phyloP scores from a whole-genome alignment of 345 rosid species.

The Capsella bursapastoris region DNA sequence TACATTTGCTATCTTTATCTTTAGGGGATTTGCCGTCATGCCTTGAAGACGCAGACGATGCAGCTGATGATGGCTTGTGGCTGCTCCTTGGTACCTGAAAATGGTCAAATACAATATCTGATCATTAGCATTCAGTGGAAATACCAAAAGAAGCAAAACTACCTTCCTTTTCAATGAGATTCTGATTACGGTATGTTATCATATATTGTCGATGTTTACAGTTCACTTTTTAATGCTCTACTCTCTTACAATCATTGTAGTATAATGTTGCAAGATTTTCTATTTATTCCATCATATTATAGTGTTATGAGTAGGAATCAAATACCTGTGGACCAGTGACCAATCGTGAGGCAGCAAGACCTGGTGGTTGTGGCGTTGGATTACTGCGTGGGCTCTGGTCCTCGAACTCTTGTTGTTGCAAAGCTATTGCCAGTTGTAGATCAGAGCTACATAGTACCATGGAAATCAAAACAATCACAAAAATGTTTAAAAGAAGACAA shows the following conservation, averaged over 20 bases:
- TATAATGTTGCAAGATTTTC: neutral
- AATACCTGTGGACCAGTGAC: conserved; percentile 87
- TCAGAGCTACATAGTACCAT: conserved; percentile 69
- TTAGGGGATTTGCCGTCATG: conserved; percentile 60
- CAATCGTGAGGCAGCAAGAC: conserved; percentile 60
- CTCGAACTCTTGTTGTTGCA: conserved; percentile 97
- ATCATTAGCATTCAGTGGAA: neutral
- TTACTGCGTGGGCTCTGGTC: conserved; percentile 69
- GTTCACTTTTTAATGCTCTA: neutral
- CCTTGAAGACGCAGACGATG: conserved; percentile 52
- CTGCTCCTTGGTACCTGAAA: conserved; percentile 67
- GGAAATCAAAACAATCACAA: conserved; percentile 9
- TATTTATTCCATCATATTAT: neutral
- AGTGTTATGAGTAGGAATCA: conserved; percentile 1
- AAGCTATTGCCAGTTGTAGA: conserved; percentile 93
- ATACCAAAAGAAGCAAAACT: neutral
- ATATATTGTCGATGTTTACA: neutral
- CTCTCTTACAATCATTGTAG: neutral
- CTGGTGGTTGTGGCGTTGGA: conserved; percentile 63
- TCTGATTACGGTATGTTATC: conserved; percentile 9
- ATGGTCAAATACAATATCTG: neutral
- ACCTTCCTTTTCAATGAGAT: neutral
- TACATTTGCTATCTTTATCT: conserved; percentile 73
- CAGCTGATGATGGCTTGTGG: conserved; percentile 55
- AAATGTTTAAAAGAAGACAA: neutral